Conservation (phyloP, 306 rosid species). For the Dicorynia guianensis region DNA sequence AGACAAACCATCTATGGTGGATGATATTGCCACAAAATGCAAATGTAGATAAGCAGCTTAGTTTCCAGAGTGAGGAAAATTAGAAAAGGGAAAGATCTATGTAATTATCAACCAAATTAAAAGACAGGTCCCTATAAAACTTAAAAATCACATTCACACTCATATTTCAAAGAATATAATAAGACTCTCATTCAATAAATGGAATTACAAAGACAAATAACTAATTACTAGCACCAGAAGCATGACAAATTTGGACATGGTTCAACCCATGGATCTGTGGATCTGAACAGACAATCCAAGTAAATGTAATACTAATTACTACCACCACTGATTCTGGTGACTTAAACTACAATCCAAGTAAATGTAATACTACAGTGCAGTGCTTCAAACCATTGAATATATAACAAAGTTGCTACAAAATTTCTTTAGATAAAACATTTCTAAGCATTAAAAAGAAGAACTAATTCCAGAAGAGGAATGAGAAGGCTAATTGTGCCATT, state of each 20-base stretch:
- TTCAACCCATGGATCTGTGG: background rate
- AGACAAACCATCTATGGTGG: background rate
- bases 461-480: no score
- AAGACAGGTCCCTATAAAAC: background rate
- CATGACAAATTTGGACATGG: background rate
- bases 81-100: background rate
- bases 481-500: no score
- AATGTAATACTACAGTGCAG: slow-evolving; percentile 7
- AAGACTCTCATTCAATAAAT: background rate
- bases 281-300: slow-evolving; percentile 11
- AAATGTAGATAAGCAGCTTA: background rate
- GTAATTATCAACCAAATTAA: background rate
- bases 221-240: background rate
- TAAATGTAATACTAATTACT: slow-evolving; percentile 13
- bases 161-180: background rate
- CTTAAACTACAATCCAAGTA: slow-evolving; percentile 9
- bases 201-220: background rate
- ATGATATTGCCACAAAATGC: background rate
- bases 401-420: no score
- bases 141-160: background rate
- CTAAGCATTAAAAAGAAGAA: background rate
- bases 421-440: background rate
- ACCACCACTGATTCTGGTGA: no score
- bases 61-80: background rate
- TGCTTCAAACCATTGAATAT: slow-evolving; percentile 27